Evolutionary conservation across 768 basidiomycete genomes (phyloP), one percentile per base, ranked within the genome.

Genomic region (Rhodocollybia butyracea): DNA sequence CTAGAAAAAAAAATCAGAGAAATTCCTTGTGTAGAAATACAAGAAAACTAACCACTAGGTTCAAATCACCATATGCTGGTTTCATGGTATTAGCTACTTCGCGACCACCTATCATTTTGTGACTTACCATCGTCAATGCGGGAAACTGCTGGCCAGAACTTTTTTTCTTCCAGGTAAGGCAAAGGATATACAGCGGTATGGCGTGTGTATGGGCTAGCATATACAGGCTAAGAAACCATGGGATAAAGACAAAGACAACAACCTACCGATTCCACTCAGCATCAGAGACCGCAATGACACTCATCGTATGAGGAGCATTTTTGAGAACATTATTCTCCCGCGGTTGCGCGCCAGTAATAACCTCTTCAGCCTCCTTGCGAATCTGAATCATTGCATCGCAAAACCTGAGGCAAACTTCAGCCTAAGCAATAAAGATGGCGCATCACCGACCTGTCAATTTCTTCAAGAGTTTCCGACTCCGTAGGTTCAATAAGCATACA

Each of bases 331-430:
- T 99, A 74, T 93, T 91, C 59, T 91, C 91, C 67, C 80, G 88
- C 2, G 94, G 90, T 68, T 96, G 94, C 64, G 86, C 88, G 46
- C 96, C 97, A 17, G 79, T 73, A 41, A 89, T 81, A 63, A 99
- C 81, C 46, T 95, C 91, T 54, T 95, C 86, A 0, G 85, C 94
- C 70, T 99, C 97, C 63, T 84, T 76, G 47, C 95, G 89, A 61
- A 99, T 99, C 60, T 89, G 83, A 60, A 99, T 95, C 93, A 98
- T 97, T 21, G 97, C 96, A 61, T 98, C 93, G 71, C 96, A 97
- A 77, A 99, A 98, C 64, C 91, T 91, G 54, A 50, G 11, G 57
- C 48, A 34, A 45, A 30, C 45, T 30, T 30, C 12, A 41, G 26
- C 17, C 40, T 41, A n/a, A 22, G 21, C 15, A 39, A 47, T 0